Conservation (phyloP, 176 grass and related monocot genomes). For the Lolium multiflorum region DNA sequence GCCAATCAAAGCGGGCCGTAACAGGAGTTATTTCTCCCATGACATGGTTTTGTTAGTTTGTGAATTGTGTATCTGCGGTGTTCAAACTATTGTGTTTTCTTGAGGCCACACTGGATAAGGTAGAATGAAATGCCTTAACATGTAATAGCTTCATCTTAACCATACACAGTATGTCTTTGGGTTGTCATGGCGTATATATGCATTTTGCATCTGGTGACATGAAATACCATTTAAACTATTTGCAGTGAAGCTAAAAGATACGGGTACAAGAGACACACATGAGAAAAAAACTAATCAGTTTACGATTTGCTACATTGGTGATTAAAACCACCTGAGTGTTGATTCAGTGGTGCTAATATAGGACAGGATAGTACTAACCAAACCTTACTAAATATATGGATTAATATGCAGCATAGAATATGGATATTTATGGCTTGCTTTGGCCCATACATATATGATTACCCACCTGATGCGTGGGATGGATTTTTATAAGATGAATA, state of each 20-base stretch:
- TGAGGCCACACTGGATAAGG: neutral
- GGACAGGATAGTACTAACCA: neutral
- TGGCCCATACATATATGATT: conserved; percentile 11
- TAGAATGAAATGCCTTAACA: conserved; percentile 16
- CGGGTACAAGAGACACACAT: neutral
- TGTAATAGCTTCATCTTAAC: conserved; percentile 9
- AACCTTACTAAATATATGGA: conserved; percentile 28
- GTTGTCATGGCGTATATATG: conserved; percentile 24
- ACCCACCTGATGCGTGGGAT: conserved; percentile 26
- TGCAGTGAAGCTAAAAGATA: conserved; percentile 29
- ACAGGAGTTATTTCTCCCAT: neutral
- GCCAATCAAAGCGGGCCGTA: neutral
- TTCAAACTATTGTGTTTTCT: neutral
- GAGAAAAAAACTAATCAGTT: conserved; percentile 28
- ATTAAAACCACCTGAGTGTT: neutral
- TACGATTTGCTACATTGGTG: conserved; percentile 22
- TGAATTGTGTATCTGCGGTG: conserved; percentile 12
- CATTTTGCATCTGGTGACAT: conserved; percentile 7
- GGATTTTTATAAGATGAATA: neutral
- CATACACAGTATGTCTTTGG: conserved; percentile 12
- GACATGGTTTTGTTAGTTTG: neutral
- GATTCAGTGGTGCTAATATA: neutral
- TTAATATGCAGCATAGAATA: neutral
- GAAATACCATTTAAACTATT: neutral
- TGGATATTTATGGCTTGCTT: conserved; percentile 15